Evolutionary conservation across 1,284 basidiomycete species (phyloP).

Genomic region (Malassezia equina): DNA sequence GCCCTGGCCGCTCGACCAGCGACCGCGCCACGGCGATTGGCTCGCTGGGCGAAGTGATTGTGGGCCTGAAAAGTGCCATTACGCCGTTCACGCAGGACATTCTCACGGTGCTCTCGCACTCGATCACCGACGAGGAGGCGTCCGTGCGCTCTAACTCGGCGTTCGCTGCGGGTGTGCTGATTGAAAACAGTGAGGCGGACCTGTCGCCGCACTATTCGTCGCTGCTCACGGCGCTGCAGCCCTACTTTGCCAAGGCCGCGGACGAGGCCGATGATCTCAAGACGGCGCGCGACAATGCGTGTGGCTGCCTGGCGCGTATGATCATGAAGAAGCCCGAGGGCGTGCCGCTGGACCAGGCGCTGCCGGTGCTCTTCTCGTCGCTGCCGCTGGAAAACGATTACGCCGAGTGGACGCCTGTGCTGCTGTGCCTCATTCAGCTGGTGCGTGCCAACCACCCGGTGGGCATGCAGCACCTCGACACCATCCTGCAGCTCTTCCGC

Average conservation of each 20-base stretch:
- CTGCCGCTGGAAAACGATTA: conserved; percentile 80
- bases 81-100: conserved; percentile 67
- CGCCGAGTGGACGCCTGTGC: conserved; percentile 61
- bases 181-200: conserved; percentile 77
- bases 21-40: conserved; percentile 91
- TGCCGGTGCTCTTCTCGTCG: conserved; percentile 70
- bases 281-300: conserved; percentile 90
- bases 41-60: conserved; percentile 86
- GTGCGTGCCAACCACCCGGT: conserved; percentile 64
- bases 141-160: conserved; percentile 94
- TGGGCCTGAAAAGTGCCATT: conserved; percentile 76
- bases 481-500: conserved; percentile 69
- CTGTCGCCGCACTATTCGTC: conserved; percentile 70
- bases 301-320: conserved; percentile 80
- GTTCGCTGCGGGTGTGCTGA: conserved; percentile 81
- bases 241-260: conserved; percentile 61
- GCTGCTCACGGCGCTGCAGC: conserved; percentile 69
- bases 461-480: conserved; percentile 66
- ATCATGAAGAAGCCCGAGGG: conserved; percentile 71
- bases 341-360: conserved; percentile 73
- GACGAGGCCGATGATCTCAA: conserved; percentile 58
- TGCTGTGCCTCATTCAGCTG: conserved; percentile 78
- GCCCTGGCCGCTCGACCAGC: conserved; percentile 68
- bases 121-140: conserved; percentile 71
- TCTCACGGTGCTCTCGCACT: conserved; percentile 49